Base-by-base conservation (phyloP, 495 filamentous ascomycete genomes). In the Coniosporium apollinis region DNA sequence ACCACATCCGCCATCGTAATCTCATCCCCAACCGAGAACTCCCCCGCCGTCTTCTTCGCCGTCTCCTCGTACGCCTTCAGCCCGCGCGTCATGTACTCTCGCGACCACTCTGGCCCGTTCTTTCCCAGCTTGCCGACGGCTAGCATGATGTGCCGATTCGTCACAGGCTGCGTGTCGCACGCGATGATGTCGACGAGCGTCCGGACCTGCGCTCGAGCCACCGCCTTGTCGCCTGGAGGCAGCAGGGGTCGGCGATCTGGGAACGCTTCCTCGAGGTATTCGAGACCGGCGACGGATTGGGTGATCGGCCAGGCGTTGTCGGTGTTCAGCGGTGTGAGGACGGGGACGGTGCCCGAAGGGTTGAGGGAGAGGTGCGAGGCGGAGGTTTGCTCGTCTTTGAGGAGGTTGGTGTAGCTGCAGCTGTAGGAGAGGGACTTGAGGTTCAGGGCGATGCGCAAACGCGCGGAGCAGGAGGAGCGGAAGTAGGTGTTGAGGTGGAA, bases 381-480 rank as follows among this genome's bases (percentile, higher is more conserved):
- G 3, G 50, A 33, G 10, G 41, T 38, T 45, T 68, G 66, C 18
- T 66, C 61, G 38, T 48, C 43, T 36, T 58, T 51, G 22, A 64
- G 50, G 7, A 72, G 60, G 47, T 66, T 57, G 43, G 67, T 52
- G 40, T 55, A 54, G 38, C 58, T 45, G 9, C 55, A 43, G 19
- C 42, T 55, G 49, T 57, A 64, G 13, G 54, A 50, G 36, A 70
- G 51, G 21, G 42, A 39, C 44, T 67, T 67, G 17, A 66, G 53
- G 33, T 61, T 38, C 0, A 66, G 56, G 14, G 64, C 66, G 42
- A 65, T 70, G 24, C 65, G 65, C 3, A 72, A 48, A 8, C 66
- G 58, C 9, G 61, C 65, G n/a, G 65, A 61, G 53, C 64, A 70
- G 33, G 65, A 68, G 30, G 65, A 70, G 31, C 65, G 62, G 46